Evolutionary conservation across 768 basidiomycete species (phyloP).

Genomic region (Boletellus sp.): DNA sequence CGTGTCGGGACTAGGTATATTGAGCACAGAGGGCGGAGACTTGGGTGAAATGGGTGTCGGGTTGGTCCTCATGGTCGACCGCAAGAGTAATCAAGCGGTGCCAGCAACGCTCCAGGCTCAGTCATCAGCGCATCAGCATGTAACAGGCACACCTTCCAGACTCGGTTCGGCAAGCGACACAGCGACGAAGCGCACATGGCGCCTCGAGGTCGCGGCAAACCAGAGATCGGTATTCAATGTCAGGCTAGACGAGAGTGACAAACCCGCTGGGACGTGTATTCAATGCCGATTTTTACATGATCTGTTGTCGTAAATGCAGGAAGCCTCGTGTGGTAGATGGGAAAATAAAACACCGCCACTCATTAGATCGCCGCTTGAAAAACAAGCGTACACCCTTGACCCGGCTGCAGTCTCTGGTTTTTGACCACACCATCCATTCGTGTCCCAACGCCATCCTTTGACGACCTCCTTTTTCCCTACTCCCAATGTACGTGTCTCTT

Average conservation of each 20-base stretch:
- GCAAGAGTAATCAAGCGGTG: neutral
- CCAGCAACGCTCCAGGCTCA: too few species aligned
- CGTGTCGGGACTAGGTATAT: conserved; percentile 45
- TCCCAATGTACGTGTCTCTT: conserved; percentile 31
- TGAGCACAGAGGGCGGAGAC: conserved; percentile 44
- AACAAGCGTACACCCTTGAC: conserved; percentile 38
- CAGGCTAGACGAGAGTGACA: neutral
- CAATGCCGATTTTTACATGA: conserved; percentile 9
- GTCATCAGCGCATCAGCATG: too few species aligned
- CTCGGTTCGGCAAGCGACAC: neutral
- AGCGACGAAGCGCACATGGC: neutral
- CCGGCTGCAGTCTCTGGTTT: conserved; percentile 32
- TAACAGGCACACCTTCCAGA: neutral
- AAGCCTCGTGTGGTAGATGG: conserved; percentile 2
- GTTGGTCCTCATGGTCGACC: neutral
- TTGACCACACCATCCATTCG: conserved; percentile 34
- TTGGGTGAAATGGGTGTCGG: conserved; percentile 27
- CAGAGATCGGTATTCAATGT: neutral
- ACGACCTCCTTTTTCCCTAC: conserved; percentile 20
- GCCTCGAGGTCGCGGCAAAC: conserved; percentile 9
- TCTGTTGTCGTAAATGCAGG: conserved; percentile 7
- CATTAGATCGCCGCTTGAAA: conserved; percentile 33
- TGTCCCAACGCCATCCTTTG: conserved; percentile 34
- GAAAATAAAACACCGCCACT: conserved; percentile 26
- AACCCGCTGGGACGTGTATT: neutral